Evolutionary conservation across 1,284 basidiomycete species (phyloP).

Genomic region (Quambalaria eucalypti): DNA sequence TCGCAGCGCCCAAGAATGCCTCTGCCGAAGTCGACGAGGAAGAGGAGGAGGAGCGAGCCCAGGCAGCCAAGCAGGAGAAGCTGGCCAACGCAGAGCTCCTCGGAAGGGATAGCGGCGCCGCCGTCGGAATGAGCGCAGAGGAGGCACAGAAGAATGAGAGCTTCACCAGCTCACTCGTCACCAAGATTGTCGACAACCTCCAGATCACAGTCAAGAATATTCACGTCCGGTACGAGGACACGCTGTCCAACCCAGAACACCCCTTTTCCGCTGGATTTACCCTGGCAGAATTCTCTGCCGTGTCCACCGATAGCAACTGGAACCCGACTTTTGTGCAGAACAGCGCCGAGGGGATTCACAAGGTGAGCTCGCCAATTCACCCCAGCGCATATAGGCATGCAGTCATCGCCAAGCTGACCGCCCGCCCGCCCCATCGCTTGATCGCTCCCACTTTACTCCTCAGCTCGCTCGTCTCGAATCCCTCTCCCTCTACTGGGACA

Average conservation of each 20-base stretch:
- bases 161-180: conserved; percentile 71
- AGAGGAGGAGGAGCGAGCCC: conserved; percentile 73
- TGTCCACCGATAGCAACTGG: conserved; percentile 89
- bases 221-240: conserved; percentile 83
- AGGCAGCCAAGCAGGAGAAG: conserved; percentile 80
- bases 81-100: conserved; percentile 81
- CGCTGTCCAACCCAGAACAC: conserved; percentile 85
- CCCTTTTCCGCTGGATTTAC: conserved; percentile 91
- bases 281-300: conserved; percentile 80
- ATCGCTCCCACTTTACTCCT: too few relatives aligned
- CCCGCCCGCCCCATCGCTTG: too few relatives aligned
- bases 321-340: conserved; percentile 90
- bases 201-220: conserved; percentile 69
- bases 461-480: conserved; percentile 80
- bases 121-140: conserved; percentile 48
- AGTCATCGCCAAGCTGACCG: too few relatives aligned
- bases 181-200: conserved; percentile 90
- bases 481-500: conserved; percentile 90
- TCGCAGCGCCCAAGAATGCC: conserved; percentile 75
- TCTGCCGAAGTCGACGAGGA: conserved; percentile 63
- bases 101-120: conserved; percentile 16
- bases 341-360: conserved; percentile 78
- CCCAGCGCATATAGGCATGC: too few relatives aligned
- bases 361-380: too few relatives aligned
- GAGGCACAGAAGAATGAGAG: conserved; percentile 69